A percentile compares a stretch with the other conserved stretches of the same genome.
Conservation (phyloP, 2,329 filamentous ascomycete species). For the Cladophialophora yegresii region DNA sequence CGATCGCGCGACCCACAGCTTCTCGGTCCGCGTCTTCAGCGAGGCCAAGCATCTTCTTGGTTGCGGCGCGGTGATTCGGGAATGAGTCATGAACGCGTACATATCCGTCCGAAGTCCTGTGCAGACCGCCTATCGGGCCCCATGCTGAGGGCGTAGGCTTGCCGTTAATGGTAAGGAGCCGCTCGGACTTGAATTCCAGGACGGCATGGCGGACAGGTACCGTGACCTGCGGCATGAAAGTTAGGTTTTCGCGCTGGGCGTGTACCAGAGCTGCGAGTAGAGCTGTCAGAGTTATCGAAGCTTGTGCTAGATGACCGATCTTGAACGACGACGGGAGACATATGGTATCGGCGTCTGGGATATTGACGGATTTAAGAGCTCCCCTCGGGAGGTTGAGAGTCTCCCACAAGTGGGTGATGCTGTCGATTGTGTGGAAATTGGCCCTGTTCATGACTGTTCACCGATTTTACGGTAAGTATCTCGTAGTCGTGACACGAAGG, state of each 20-base stretch:
- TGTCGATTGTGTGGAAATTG: slow-evolving; percentile 10
- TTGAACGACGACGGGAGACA: slow-evolving; percentile 56
- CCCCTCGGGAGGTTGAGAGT: slow-evolving; percentile 28
- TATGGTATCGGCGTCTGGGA: slow-evolving; percentile 5
- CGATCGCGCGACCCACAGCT: slow-evolving; percentile 46
- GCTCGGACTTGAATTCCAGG: slow-evolving; percentile 58
- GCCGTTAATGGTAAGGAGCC: slow-evolving; percentile 51
- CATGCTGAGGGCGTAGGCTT: slow-evolving; percentile 41
- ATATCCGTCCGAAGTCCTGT: slow-evolving; percentile 55
- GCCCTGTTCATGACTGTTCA: neutral
- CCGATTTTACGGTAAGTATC: neutral
- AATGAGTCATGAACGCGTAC: slow-evolving; percentile 60
- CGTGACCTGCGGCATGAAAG: slow-evolving; percentile 43
- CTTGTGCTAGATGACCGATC: slow-evolving; percentile 56
- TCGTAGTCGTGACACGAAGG: neutral
- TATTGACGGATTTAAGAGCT: slow-evolving; percentile 17
- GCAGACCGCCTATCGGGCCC: slow-evolving; percentile 55
- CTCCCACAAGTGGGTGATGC: slow-evolving; percentile 34
- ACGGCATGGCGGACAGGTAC: slow-evolving; percentile 52
- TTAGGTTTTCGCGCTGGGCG: slow-evolving; percentile 39
- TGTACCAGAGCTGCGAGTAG: slow-evolving; percentile 54
- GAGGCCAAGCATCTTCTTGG: slow-evolving; percentile 50
- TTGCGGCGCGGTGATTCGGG: slow-evolving; percentile 52
- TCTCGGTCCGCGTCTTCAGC: slow-evolving; percentile 40
- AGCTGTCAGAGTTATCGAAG: slow-evolving; percentile 55